Conservation (phyloP, 176 grass and related monocot genomes). For the Triticum timopheevii region DNA sequence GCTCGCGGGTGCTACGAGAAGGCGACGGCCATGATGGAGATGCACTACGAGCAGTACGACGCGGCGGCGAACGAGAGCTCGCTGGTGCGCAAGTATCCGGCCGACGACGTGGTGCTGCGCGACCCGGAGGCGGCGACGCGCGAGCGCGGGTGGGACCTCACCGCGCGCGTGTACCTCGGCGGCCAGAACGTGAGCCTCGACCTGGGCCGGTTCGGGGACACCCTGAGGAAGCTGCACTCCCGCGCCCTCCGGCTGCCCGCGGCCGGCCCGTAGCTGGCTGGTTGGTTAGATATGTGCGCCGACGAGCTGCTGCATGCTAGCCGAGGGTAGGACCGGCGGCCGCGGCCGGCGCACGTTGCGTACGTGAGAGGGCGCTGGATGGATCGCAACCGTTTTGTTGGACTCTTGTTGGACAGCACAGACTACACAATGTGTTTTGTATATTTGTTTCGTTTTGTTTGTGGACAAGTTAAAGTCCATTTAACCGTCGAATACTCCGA, state of each 20-base stretch:
- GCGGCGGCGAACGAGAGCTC: conserved; percentile 55
- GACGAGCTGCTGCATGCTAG: neutral
- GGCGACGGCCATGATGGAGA: conserved; percentile 44
- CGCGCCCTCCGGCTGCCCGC: neutral
- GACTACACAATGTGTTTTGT: neutral
- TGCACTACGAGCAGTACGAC: conserved; percentile 63
- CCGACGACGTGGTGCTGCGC: conserved; percentile 28
- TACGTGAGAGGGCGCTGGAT: neutral
- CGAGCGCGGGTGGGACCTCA: conserved; percentile 23
- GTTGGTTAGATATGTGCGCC: too few relatives aligned
- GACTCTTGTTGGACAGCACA: neutral
- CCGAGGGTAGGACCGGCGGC: neutral
- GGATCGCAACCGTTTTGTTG: neutral
- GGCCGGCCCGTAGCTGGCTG: neutral
- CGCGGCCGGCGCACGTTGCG: neutral
- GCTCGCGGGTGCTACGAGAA: conserved; percentile 45
- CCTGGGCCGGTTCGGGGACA: conserved; percentile 25
- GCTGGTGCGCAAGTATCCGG: conserved; percentile 25
- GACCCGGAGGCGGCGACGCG: conserved; percentile 38
- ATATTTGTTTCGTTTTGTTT: neutral
- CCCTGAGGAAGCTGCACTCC: conserved; percentile 23
- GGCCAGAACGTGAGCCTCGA: conserved; percentile 71
- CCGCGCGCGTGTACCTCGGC: conserved; percentile 38
- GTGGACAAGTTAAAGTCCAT: neutral
- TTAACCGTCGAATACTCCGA: neutral